phyloP scores from a whole-genome alignment of 2,329 filamentous ascomycete genomes.

The Alternaria incomplexa region DNA sequence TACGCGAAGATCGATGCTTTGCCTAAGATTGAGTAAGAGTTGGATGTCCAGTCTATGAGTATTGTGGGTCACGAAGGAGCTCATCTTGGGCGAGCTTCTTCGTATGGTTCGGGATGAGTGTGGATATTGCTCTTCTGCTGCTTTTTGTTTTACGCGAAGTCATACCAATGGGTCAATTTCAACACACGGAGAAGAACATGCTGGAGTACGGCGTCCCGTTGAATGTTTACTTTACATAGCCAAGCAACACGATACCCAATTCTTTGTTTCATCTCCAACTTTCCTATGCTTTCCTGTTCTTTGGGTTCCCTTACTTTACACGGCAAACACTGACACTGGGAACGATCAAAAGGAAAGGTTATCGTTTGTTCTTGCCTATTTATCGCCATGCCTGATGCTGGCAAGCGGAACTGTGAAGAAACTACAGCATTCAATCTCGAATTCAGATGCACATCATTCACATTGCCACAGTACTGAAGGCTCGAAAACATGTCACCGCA shows the following conservation, averaged over 20 bases:
- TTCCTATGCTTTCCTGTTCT: background rate
- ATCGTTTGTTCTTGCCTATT: background rate
- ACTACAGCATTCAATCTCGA: background rate
- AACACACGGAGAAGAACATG: background rate
- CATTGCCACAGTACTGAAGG: background rate
- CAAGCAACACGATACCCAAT: background rate
- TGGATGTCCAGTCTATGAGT: background rate
- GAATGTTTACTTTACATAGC: background rate
- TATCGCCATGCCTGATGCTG: background rate
- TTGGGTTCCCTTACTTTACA: background rate
- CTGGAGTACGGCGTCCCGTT: background rate
- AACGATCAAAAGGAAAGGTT: background rate
- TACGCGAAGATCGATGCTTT: constrained; percentile 48
- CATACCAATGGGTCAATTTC: background rate
- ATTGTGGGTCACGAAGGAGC: background rate
- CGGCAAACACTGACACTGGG: background rate
- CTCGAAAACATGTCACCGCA: background rate
- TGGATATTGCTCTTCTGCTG: background rate
- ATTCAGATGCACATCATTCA: background rate
- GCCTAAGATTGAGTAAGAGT: constrained; percentile 21
- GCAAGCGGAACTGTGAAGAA: background rate
- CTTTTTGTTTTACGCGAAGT: background rate
- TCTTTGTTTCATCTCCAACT: background rate
- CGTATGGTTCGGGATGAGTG: background rate
- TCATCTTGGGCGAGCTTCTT: background rate